These are phyloP conservation scores for Rhododendron mucronatum DNA, from an alignment of 148 eudicot species.

Conservation along the genomic window DNA sequence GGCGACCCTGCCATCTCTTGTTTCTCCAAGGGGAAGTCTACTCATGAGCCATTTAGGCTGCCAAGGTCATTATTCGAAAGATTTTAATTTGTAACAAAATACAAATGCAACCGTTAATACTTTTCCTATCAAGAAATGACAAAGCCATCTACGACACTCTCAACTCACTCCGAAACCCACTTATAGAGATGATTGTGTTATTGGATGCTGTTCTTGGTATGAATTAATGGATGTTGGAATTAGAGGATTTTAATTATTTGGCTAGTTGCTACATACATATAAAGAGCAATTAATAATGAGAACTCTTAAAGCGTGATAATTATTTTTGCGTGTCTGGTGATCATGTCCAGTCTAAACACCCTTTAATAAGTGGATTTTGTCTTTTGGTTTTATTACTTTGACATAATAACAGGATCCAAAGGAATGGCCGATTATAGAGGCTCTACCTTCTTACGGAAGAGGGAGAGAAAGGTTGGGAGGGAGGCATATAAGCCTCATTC, in stretches of 20 bases:
- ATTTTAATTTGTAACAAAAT: not conserved
- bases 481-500: slow-evolving; percentile 94
- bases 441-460: slow-evolving; percentile 97
- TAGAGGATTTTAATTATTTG: not conserved
- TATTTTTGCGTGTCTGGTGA: not conserved
- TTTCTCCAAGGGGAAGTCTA: not conserved
- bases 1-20: not conserved
- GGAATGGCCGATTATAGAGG: slow-evolving; percentile 93
- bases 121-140: not conserved
- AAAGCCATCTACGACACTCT: not conserved
- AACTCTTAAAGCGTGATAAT: not conserved
- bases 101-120: not conserved
- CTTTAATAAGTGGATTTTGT: not conserved
- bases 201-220: not conserved
- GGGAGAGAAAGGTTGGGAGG: slow-evolving; percentile 93
- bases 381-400: slow-evolving; percentile 1
- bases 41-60: not conserved
- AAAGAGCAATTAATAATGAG: not conserved
- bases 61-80: not conserved
- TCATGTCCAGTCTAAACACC: not conserved
- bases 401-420: slow-evolving; percentile 62
- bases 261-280: not conserved
- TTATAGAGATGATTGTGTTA: not conserved
- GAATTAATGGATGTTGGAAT: not conserved
- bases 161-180: not conserved